Percentiles rank a stretch among this genome's conserved stretches.
Conservation (phyloP, 192 early-diverging fungal species). For the Haplosporangium gracile region DNA sequence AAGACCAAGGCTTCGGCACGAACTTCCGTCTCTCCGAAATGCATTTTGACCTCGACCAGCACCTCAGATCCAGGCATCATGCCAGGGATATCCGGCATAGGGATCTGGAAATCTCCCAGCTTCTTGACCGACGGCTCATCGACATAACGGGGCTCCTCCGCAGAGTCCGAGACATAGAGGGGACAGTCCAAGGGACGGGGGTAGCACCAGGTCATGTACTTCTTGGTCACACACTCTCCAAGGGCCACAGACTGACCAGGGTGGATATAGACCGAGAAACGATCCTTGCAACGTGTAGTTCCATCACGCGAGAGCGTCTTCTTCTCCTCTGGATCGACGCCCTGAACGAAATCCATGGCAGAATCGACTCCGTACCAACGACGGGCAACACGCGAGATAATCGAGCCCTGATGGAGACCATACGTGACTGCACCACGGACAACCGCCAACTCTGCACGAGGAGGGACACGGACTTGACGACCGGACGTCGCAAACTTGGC, state of each 20-base stretch:
- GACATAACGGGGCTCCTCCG: constrained; percentile 52
- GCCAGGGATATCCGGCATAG: constrained; percentile 53
- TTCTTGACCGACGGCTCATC: constrained; percentile 56
- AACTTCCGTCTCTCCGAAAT: constrained; percentile 54
- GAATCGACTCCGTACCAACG: constrained; percentile 58
- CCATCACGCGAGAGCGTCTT: constrained; percentile 52
- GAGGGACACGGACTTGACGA: constrained; percentile 63
- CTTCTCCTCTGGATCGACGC: constrained; percentile 53
- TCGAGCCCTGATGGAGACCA: constrained; percentile 56
- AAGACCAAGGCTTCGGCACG: constrained; percentile 52
- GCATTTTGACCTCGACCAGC: constrained; percentile 57
- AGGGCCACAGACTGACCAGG: constrained; percentile 52
- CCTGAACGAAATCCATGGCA: constrained; percentile 53
- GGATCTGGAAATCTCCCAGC: constrained; percentile 53
- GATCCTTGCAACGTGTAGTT: constrained; percentile 52
- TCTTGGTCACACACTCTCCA: constrained; percentile 55
- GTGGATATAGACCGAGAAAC: constrained; percentile 54
- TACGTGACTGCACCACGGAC: constrained; percentile 63
- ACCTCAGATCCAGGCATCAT: constrained; percentile 54
- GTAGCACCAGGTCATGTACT: constrained; percentile 59
- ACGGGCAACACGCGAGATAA: constrained; percentile 51
- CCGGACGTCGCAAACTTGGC: constrained; percentile 60
- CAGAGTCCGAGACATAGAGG: constrained; percentile 46
- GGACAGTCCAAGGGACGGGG: constrained; percentile 54
- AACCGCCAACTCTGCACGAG: constrained; percentile 65